These are phyloP conservation scores for Ligustrum vulgare DNA, from an alignment of 257 asterid species.

Conservation along the genomic window DNA sequence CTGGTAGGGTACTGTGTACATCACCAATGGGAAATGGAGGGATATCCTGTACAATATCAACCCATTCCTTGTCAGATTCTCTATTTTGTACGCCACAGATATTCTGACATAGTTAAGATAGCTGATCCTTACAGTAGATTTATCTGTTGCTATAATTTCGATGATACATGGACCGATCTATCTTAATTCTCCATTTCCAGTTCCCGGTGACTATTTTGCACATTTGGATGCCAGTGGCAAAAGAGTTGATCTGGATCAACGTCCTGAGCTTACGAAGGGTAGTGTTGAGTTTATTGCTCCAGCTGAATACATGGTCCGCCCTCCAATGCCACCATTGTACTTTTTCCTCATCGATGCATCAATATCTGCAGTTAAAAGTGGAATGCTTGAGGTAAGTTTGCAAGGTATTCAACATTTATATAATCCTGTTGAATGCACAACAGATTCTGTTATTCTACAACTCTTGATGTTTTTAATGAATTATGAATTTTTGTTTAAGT, in stretches of 20 bases:
- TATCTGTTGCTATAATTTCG: conserved; percentile 21
- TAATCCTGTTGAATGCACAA: conserved; percentile 15
- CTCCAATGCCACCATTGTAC: conserved; percentile 84
- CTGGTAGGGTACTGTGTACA: conserved; percentile 4
- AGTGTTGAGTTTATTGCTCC: conserved; percentile 85
- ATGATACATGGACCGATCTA: conserved; percentile 30
- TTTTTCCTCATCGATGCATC: conserved; percentile 93
- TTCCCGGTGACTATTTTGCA: conserved; percentile 84
- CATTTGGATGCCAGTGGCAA: conserved; percentile 75
- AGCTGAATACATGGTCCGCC: conserved; percentile 86
- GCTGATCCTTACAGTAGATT: conserved; percentile 15
- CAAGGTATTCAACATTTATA: conserved; percentile 6
- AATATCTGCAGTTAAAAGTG: conserved; percentile 76
- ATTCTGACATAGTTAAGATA: not conserved
- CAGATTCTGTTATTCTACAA: not conserved
- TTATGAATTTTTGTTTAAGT: not conserved
- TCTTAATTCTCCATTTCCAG: conserved; percentile 46
- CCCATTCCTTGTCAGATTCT: conserved; percentile 12
- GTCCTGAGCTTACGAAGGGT: conserved; percentile 87
- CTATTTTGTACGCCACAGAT: conserved; percentile 8
- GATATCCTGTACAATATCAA: not conserved
- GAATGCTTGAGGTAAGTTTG: conserved; percentile 80
- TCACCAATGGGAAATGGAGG: not conserved
- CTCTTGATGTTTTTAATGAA: not conserved
- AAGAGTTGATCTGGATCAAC: conserved; percentile 77